Conservation (phyloP, 2,329 filamentous ascomycete species). For the Fusarium musae region DNA sequence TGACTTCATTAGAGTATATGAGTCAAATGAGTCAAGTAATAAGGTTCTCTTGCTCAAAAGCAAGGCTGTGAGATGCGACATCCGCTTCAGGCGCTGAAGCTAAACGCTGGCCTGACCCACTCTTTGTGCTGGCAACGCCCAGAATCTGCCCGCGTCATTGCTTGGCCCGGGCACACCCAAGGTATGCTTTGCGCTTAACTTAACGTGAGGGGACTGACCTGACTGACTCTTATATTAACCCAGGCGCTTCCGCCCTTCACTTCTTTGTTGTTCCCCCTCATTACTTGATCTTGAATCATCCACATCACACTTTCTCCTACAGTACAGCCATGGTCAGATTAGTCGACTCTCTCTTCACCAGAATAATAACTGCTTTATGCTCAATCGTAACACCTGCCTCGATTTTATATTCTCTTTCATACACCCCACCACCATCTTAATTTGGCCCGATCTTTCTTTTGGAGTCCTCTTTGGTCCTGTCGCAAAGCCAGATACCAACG, state of each 20-base stretch:
- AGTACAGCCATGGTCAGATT: conserved; percentile 43
- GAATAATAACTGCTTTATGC: conserved; percentile 36
- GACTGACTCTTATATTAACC: conserved; percentile 30
- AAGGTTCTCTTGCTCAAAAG: neutral
- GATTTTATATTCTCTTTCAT: conserved; percentile 27
- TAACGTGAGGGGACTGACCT: neutral
- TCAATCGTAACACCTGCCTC: conserved; percentile 32
- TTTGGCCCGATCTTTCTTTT: conserved; percentile 2
- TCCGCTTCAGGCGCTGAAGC: conserved; percentile 23
- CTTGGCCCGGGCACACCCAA: neutral
- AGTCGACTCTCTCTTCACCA: conserved; percentile 34
- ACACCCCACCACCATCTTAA: conserved; percentile 38
- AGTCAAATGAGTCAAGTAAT: neutral
- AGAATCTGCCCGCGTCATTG: conserved; percentile 37
- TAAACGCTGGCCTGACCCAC: conserved; percentile 9
- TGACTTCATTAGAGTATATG: neutral
- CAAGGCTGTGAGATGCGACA: conserved; percentile 12
- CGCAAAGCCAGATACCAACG: conserved; percentile 16
- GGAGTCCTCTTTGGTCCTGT: conserved; percentile 6
- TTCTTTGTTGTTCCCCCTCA: conserved; percentile 27
- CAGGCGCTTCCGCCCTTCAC: conserved; percentile 16
- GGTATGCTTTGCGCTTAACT: neutral
- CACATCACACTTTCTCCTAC: conserved; percentile 29
- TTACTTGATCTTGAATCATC: conserved; percentile 28
- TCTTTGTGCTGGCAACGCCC: conserved; percentile 8